Evolutionary conservation across 305 asterid genomes (phyloP).

Genomic region (Fraxinus ornus): DNA sequence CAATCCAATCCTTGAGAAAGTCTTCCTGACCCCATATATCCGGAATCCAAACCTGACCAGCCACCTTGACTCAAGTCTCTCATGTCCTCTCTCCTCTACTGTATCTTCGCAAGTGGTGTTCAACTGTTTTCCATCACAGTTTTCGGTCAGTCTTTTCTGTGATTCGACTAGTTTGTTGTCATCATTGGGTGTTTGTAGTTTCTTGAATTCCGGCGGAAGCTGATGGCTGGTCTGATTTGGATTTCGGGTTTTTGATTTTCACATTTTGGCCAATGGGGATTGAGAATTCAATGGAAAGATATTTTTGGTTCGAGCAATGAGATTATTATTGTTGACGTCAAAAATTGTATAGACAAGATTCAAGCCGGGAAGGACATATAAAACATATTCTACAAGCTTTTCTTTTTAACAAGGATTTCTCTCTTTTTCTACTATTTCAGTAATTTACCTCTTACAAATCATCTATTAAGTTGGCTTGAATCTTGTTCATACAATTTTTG

Average conservation of each 20-base stretch:
- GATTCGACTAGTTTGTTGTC: background rate
- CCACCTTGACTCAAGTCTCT: conserved; percentile 56
- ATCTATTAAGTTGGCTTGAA: too few relatives aligned
- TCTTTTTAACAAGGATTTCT: too few relatives aligned
- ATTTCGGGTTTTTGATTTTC: background rate
- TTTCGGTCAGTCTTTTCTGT: background rate
- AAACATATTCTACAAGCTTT: too few relatives aligned
- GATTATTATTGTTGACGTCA: background rate
- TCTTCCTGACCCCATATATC: conserved; percentile 66
- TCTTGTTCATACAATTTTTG: too few relatives aligned
- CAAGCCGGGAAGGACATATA: too few relatives aligned
- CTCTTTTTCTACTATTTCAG: too few relatives aligned
- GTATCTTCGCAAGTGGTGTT: background rate
- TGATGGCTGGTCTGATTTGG: background rate
- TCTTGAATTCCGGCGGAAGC: background rate
- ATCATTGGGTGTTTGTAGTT: background rate
- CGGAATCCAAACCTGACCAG: conserved; percentile 61
- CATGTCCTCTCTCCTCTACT: conserved; percentile 38
- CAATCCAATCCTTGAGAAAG: conserved; percentile 65
- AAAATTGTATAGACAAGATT: too few relatives aligned
- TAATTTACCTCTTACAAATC: too few relatives aligned
- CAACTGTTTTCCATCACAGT: background rate
- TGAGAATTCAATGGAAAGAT: background rate
- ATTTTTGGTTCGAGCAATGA: background rate
- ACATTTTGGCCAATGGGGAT: background rate